Conservation (phyloP, 2,329 filamentous ascomycete species). For the Thelonectria blattea region DNA sequence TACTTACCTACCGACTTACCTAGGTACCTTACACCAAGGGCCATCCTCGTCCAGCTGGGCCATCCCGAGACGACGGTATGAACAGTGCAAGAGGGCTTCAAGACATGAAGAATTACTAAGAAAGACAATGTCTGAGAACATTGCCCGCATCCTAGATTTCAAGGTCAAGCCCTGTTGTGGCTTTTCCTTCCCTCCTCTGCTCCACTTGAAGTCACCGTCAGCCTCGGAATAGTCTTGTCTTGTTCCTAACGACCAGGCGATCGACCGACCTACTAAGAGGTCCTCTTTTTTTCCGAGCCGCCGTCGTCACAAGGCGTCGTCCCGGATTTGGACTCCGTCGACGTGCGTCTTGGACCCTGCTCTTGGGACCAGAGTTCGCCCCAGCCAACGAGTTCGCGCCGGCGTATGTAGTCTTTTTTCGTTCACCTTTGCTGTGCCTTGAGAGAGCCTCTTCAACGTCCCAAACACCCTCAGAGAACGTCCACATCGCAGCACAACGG, state of each 20-base stretch:
- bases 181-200: constrained; percentile 14
- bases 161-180: constrained; percentile 17
- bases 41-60: background rate
- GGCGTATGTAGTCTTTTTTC: background rate
- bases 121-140: too few species aligned
- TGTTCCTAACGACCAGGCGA: constrained; percentile 15
- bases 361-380: constrained; percentile 1
- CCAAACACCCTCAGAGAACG: too few species aligned
- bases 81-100: background rate
- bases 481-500: too few species aligned
- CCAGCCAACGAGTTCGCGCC: background rate
- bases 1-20: too few species aligned
- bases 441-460: background rate
- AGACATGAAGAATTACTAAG: background rate
- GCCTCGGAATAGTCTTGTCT: constrained; percentile 25
- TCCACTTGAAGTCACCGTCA: constrained; percentile 28
- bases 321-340: constrained; percentile 12
- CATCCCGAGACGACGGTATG: background rate
- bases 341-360: constrained; percentile 2
- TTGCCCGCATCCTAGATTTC: constrained; percentile 6
- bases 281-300: background rate
- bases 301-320: constrained; percentile 4
- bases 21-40: background rate
- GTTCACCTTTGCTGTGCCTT: constrained; percentile 3
- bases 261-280: background rate